Percentiles rank a stretch among this genome's conserved stretches.
These are phyloP conservation scores for Hypocrella siamensis DNA, from an alignment of 2,329 filamentous ascomycete genomes.

Conservation along the genomic window DNA sequence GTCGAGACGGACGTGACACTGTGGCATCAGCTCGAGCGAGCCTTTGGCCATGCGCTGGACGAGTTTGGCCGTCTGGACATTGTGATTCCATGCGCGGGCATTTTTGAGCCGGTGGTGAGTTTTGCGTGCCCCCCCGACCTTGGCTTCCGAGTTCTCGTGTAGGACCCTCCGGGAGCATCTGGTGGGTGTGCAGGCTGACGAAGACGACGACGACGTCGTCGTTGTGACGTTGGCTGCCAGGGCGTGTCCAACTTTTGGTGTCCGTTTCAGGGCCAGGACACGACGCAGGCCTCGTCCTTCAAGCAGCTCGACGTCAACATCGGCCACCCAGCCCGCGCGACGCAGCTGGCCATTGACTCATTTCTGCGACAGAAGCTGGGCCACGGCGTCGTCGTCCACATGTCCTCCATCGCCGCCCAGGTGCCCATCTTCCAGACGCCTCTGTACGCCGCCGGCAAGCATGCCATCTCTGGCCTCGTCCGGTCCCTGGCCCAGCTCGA, in stretches of 20 bases:
- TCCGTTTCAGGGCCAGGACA: conserved; percentile 1
- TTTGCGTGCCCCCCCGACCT: background rate
- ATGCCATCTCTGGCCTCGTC: conserved; percentile 14
- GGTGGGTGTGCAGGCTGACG: background rate
- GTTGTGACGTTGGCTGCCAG: conserved; percentile 1
- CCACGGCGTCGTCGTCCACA: conserved; percentile 10
- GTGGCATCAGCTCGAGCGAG: conserved; percentile 13
- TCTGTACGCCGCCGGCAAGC: conserved; percentile 14
- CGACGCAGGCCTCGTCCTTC: conserved; percentile 1
- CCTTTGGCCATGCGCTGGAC: conserved; percentile 12
- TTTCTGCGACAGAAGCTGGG: conserved; percentile 7
- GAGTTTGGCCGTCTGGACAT: conserved; percentile 3
- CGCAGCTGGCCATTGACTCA: conserved; percentile 16
- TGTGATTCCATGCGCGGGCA: conserved; percentile 2
- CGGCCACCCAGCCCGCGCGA: conserved; percentile 14
- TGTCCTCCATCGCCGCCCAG: conserved; percentile 12
- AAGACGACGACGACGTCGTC: too few relatives aligned
- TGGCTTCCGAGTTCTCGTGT: too few relatives aligned
- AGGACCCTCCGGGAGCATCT: too few relatives aligned
- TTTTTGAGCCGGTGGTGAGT: conserved; percentile 3
- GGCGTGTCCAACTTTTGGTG: conserved; percentile 3
- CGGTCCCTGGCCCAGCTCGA: conserved; percentile 16
- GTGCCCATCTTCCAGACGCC: conserved; percentile 9
- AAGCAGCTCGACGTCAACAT: conserved; percentile 13
- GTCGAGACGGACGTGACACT: conserved; percentile 19